A percentile compares a stretch with the other conserved stretches of the same genome.
Evolutionary conservation across 345 rosid species (phyloP).

Genomic region (Ceriops decandra): DNA sequence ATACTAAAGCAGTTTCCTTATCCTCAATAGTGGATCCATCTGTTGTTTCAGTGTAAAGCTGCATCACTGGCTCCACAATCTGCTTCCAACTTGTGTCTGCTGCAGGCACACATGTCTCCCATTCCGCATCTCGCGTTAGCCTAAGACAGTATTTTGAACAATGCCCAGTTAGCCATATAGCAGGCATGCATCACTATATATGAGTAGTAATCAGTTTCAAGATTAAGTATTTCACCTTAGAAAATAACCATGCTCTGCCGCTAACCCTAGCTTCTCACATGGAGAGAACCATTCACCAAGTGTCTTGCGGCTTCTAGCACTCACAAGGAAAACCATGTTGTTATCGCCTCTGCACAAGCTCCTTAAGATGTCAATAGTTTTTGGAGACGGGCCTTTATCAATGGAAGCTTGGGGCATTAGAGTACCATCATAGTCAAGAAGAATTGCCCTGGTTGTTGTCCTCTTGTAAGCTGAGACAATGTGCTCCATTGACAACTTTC

Average conservation of each 20-base stretch:
- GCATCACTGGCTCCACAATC: slow-evolving; percentile 83
- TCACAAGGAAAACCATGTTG: slow-evolving; percentile 72
- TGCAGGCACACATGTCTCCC: slow-evolving; percentile 66
- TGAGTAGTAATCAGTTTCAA: background rate
- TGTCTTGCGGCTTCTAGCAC: slow-evolving; percentile 60
- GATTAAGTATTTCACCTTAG: slow-evolving; percentile 39
- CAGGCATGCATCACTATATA: background rate
- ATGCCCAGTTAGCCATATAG: slow-evolving; percentile 3
- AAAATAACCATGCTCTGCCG: slow-evolving; percentile 87
- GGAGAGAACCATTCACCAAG: slow-evolving; percentile 69
- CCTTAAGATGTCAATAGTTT: slow-evolving; percentile 57
- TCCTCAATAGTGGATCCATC: slow-evolving; percentile 88
- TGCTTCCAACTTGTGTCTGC: slow-evolving; percentile 78
- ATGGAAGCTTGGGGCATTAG: slow-evolving; percentile 80
- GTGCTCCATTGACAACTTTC: slow-evolving; percentile 75
- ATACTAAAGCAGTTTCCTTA: slow-evolving; percentile 77
- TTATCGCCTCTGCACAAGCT: slow-evolving; percentile 57
- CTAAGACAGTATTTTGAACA: slow-evolving; percentile 28
- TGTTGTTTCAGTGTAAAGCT: slow-evolving; percentile 75
- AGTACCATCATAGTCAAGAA: slow-evolving; percentile 81
- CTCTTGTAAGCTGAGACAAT: slow-evolving; percentile 78
- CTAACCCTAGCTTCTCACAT: slow-evolving; percentile 64
- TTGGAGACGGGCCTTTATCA: slow-evolving; percentile 65
- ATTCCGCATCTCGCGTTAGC: slow-evolving; percentile 52
- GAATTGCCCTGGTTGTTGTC: slow-evolving; percentile 59